Evolutionary conservation across 2,329 filamentous ascomycete genomes (phyloP).

Genomic region (Talaromyces sp.): DNA sequence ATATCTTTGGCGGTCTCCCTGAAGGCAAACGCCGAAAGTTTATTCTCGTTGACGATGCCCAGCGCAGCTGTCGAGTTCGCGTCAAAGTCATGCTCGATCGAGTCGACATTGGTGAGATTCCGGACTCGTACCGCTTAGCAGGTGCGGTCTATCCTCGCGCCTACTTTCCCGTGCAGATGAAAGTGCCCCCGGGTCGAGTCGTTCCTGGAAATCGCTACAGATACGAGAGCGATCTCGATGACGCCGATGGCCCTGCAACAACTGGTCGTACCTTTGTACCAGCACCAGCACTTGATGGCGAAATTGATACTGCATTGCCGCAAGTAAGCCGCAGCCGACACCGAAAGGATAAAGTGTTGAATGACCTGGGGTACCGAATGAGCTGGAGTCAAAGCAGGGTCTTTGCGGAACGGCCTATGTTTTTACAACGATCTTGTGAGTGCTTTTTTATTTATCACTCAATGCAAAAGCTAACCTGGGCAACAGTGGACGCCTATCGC

Average conservation of each 20-base stretch:
- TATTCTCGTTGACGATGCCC: slow-evolving; percentile 87
- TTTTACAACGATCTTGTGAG: slow-evolving; percentile 87
- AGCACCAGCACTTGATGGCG: slow-evolving; percentile 61
- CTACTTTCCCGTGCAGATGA: slow-evolving; percentile 92
- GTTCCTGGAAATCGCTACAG: slow-evolving; percentile 68
- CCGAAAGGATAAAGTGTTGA: slow-evolving; percentile 80
- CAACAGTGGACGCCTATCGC: slow-evolving; percentile 81
- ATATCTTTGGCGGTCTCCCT: slow-evolving; percentile 81
- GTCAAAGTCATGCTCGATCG: slow-evolving; percentile 90
- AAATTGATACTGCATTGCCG: slow-evolving; percentile 70
- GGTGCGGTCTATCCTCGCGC: slow-evolving; percentile 87
- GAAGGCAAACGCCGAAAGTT: slow-evolving; percentile 93
- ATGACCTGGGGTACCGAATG: slow-evolving; percentile 91
- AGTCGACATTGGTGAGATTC: slow-evolving; percentile 92
- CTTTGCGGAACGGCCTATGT: slow-evolving; percentile 79
- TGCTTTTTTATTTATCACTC: slow-evolving; percentile 23
- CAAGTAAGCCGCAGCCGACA: slow-evolving; percentile 65
- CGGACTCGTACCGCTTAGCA: slow-evolving; percentile 85
- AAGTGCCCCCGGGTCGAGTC: slow-evolving; percentile 66
- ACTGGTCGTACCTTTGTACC: slow-evolving; percentile 51
- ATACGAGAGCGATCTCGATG: slow-evolving; percentile 42
- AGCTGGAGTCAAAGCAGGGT: slow-evolving; percentile 93
- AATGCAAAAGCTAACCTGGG: slow-evolving; percentile 1
- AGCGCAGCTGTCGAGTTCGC: slow-evolving; percentile 72
- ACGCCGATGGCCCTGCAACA: slow-evolving; percentile 27